These are phyloP conservation scores for Amaranthus tricolor DNA, from an alignment of 179 eudicot genomes.

Conservation along the genomic window DNA sequence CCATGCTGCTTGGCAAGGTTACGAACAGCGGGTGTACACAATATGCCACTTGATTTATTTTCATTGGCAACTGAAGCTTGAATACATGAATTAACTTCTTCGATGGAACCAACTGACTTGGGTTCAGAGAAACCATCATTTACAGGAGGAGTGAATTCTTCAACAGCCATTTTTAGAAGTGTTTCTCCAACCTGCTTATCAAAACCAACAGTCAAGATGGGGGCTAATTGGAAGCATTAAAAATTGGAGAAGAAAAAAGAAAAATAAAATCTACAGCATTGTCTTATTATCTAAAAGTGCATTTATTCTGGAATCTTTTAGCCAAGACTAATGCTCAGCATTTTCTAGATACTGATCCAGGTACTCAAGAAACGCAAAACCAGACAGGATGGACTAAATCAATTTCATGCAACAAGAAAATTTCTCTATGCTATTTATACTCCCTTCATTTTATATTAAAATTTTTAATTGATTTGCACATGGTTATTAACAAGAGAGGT, in stretches of 20 bases:
- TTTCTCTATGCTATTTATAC: not conserved
- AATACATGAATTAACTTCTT: conserved; percentile 28
- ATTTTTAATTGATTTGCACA: too few relatives aligned
- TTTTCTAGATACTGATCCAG: too few relatives aligned
- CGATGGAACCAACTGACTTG: conserved; percentile 20
- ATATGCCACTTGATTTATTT: conserved; percentile 37
- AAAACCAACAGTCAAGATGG: conserved; percentile 8
- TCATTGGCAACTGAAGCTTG: conserved; percentile 27
- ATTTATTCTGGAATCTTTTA: too few relatives aligned
- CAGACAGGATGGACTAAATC: too few relatives aligned
- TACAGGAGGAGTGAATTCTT: conserved; percentile 34
- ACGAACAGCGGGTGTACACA: conserved; percentile 85
- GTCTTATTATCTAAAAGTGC: not conserved
- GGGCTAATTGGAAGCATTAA: not conserved
- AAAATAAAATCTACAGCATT: not conserved
- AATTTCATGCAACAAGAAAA: not conserved
- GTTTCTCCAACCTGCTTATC: conserved; percentile 89
- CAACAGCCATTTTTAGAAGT: conserved; percentile 61
- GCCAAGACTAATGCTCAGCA: not conserved
- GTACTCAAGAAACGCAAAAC: too few relatives aligned
- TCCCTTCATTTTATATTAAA: too few relatives aligned
- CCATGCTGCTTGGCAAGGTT: conserved; percentile 75
- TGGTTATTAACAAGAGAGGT: too few relatives aligned
- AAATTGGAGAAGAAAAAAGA: not conserved
- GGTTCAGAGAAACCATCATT: conserved; percentile 31